Percentiles rank a stretch among this genome's conserved stretches.
These are phyloP conservation scores for Aphanoascus verrucosus DNA, from an alignment of 2,329 filamentous ascomycete genomes.

Conservation along the genomic window DNA sequence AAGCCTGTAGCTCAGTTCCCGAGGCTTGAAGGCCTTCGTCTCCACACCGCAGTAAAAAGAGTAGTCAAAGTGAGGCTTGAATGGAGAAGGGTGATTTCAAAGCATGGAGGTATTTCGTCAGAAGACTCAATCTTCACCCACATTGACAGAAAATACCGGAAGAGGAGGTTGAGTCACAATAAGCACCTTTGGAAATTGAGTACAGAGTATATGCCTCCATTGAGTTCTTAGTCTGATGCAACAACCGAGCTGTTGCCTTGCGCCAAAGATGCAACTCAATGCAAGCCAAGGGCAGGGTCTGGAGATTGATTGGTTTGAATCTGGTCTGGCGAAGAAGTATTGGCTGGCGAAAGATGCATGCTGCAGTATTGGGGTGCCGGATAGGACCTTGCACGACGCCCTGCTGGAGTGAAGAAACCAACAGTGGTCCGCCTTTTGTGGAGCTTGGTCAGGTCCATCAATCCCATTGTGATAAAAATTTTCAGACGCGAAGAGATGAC, in stretches of 20 bases:
- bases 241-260: conserved; percentile 6
- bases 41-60: conserved; percentile 3
- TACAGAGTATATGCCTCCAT: background rate
- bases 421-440: background rate
- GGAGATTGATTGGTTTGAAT: background rate
- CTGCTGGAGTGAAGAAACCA: background rate
- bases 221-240: conserved; percentile 4
- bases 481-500: too few species aligned
- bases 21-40: background rate
- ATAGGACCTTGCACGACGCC: background rate
- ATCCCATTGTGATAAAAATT: background rate
- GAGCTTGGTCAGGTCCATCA: background rate
- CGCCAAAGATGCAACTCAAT: background rate
- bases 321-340: background rate
- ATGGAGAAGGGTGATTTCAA: background rate
- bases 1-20: background rate
- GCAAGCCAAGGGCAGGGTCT: conserved; percentile 3
- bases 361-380: background rate
- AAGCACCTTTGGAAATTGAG: background rate
- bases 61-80: conserved; percentile 8
- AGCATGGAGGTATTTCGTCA: conserved; percentile 7
- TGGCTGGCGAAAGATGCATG: background rate
- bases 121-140: background rate
- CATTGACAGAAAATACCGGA: background rate
- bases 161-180: background rate